Base-by-base conservation (phyloP, 257 asterid genomes). In the Fraxinus anomala region DNA sequence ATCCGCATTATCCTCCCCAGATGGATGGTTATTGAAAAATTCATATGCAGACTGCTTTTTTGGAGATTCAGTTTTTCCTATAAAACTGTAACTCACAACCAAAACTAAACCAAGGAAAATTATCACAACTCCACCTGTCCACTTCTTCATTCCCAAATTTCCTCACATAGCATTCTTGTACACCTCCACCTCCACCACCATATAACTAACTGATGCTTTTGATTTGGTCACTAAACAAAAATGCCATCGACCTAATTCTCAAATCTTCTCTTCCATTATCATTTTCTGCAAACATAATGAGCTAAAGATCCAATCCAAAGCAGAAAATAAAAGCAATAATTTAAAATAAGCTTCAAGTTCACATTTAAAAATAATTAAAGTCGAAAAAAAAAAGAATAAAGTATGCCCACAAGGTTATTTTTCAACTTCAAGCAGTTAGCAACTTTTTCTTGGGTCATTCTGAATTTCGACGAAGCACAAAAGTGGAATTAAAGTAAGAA, bases 101-200 rank as follows among this genome's bases (percentile, higher is more conserved):
- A 92, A 80, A 79, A 91, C 61, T 12, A 88, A 77, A 75, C 91
- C 90, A 77, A 92, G 94, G 74, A 72, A 84, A 28, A 83, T 2
- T 56, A 94, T 89, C 68, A 92, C 76, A 75, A 89, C 81, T 17
- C 90, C 91, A 72, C 96, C 97, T 19, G 83, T 85, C 96, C 94
- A 94, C 83, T 84, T 92, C 93, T 88, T 94, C 97, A 90, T 94
- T 76, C 85, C 88, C 69, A 26, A 26, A 24, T 63, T 24, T n/a
- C 28, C 36, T 63, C 69, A 63, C 36, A 63, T 63, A 63, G 69
- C 11, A 23, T 63, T 23, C 69, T 63, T 11, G 36, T 26, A 63
- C 36, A 2, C 69, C 69, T 26, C 21, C 69, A 23, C 19, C 66
- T 26, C 21, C 69, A 23, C 19, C 66, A 56, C 66, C 24, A 56